A percentile compares a stretch with the other conserved stretches of the same genome.
phyloP scores from a whole-genome alignment of 495 filamentous ascomycete genomes.

The Bathelium albidoporum region DNA sequence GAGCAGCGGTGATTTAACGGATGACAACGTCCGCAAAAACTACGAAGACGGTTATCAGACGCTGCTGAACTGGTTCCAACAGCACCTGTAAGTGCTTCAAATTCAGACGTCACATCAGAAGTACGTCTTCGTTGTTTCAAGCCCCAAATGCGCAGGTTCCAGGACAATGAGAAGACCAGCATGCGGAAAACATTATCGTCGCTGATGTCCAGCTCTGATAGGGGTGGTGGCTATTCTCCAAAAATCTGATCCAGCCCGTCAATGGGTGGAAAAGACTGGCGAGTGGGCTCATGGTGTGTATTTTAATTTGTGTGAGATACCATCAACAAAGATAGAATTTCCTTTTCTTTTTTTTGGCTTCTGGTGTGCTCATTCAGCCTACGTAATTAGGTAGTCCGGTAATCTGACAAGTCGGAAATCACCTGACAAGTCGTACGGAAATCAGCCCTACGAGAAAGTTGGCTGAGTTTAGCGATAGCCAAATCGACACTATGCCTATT shows the following conservation, averaged over 20 bases:
- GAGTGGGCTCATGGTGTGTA: neutral
- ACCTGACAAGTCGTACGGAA: too few relatives aligned
- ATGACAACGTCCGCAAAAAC: constrained; percentile 58
- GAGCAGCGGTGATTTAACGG: constrained; percentile 46
- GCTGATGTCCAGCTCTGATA: neutral
- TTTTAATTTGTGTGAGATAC: neutral
- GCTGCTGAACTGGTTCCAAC: constrained; percentile 61
- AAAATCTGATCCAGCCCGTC: neutral
- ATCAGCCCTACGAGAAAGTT: neutral
- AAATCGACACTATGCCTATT: neutral
- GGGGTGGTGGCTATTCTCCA: neutral
- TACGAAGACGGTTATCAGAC: constrained; percentile 72
- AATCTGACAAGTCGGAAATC: too few relatives aligned
- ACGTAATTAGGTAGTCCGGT: too few relatives aligned
- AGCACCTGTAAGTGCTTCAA: constrained; percentile 49
- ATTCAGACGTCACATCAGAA: neutral
- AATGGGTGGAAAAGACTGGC: neutral
- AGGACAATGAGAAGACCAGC: neutral
- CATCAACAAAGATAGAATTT: neutral
- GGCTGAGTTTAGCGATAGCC: neutral
- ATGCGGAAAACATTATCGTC: too few relatives aligned
- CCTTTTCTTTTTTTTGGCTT: too few relatives aligned
- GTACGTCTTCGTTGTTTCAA: neutral
- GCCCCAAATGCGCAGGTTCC: neutral
- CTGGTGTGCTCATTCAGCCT: too few relatives aligned